Conservation (phyloP, 2,329 filamentous ascomycete species). For the Colletotrichum trifolii region DNA sequence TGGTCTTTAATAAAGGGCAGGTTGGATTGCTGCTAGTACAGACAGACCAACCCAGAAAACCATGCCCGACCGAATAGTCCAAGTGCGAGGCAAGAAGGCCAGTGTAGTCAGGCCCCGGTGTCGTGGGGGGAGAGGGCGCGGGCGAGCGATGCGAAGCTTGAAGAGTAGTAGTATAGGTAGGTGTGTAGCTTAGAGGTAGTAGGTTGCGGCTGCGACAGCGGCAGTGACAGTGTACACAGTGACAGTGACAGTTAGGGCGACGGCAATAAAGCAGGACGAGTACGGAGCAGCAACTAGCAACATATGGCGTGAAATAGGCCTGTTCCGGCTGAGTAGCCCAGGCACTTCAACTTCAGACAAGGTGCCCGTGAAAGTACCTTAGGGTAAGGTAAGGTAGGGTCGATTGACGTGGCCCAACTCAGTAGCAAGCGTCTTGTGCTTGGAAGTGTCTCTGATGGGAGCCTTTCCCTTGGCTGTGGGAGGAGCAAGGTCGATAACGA, state of each 20-base stretch:
- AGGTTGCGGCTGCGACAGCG: not conserved
- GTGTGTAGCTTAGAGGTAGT: too few species aligned
- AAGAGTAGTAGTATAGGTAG: not conserved
- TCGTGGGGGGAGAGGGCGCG: not conserved
- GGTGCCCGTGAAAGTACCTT: too few species aligned
- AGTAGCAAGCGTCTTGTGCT: too few species aligned
- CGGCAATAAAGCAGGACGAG: not conserved
- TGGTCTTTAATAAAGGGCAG: slow-evolving; percentile 27
- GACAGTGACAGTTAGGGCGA: not conserved
- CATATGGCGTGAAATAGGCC: too few species aligned
- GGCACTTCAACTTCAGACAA: too few species aligned
- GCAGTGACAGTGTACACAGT: not conserved
- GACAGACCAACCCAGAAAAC: not conserved
- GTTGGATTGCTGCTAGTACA: slow-evolving; percentile 18
- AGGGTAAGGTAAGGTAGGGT: too few species aligned
- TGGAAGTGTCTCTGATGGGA: too few species aligned
- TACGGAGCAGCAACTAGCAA: not conserved
- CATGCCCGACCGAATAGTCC: not conserved
- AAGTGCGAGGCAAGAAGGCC: not conserved
- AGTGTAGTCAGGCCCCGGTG: slow-evolving; percentile 2
- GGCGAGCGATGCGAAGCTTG: slow-evolving; percentile 7
- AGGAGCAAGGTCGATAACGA: too few species aligned
- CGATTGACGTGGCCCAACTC: too few species aligned
- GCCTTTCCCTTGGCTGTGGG: too few species aligned
- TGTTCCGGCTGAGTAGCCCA: too few species aligned